Percentiles rank a stretch among this genome's conserved stretches.
phyloP scores from a whole-genome alignment of 1,284 basidiomycete species.

The Albatrellus sp. region DNA sequence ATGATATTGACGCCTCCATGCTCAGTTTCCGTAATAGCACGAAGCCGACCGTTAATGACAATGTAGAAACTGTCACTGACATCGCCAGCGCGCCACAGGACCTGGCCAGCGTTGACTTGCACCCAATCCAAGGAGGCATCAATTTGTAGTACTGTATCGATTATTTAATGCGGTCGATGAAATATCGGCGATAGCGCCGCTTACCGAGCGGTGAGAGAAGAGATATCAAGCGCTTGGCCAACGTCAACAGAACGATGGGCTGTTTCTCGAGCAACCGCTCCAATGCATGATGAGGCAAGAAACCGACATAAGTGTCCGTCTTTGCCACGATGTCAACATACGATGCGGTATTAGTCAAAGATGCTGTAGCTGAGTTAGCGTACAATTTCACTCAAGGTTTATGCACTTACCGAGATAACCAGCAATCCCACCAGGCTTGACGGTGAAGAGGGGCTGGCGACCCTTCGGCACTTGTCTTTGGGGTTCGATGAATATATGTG shows the following conservation, averaged over 20 bases:
- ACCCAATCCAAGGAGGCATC: slow-evolving; percentile 98
- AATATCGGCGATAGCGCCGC: slow-evolving; percentile 10
- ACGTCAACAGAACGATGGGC: slow-evolving; percentile 89
- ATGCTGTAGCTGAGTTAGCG: slow-evolving; percentile 36
- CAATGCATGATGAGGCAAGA: slow-evolving; percentile 80
- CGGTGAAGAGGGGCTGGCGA: slow-evolving; percentile 65
- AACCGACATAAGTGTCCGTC: slow-evolving; percentile 95
- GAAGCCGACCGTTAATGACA: slow-evolving; percentile 92
- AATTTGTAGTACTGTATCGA: slow-evolving; percentile 77
- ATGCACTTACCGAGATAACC: slow-evolving; percentile 73
- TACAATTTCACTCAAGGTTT: too few species aligned
- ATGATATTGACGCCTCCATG: slow-evolving; percentile 70
- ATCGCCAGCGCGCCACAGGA: slow-evolving; percentile 88
- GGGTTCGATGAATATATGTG: slow-evolving; percentile 1
- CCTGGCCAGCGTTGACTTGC: slow-evolving; percentile 89
- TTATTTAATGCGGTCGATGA: not conserved
- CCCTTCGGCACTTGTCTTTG: slow-evolving; percentile 25
- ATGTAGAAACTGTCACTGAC: slow-evolving; percentile 93
- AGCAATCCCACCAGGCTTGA: slow-evolving; percentile 96
- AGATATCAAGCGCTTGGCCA: slow-evolving; percentile 94
- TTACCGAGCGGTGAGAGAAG: slow-evolving; percentile 83
- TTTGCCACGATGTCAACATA: slow-evolving; percentile 96
- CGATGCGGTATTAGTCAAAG: slow-evolving; percentile 82
- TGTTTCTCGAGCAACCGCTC: slow-evolving; percentile 86
- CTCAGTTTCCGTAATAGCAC: slow-evolving; percentile 67